Base-by-base conservation (phyloP, 371 early-diverging fungal genomes). In the Mortierella sp. region DNA sequence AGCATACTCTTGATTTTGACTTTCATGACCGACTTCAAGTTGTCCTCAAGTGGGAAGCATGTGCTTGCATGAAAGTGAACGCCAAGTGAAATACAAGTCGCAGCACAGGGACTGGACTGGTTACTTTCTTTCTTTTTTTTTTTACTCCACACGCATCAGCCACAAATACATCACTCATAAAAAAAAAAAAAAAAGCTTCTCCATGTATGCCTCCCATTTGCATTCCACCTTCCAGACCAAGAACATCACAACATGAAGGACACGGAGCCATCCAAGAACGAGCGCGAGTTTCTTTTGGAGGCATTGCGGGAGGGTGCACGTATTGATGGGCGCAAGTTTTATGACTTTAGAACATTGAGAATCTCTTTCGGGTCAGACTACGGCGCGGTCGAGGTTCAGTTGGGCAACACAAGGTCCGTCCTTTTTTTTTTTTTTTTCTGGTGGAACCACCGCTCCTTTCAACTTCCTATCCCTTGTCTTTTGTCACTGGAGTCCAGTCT, bases 321-420 rank as follows among this genome's bases (percentile, higher is more conserved):
- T 21, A 80, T 90, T 19, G 98, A 98, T 77, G 93, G 94, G 7
- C 92, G 98, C 67, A 90, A 88, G 14, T 84, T 88, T 44, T 88
- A 92, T 61, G 95, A 93, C 70, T 86, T 93, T 71, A 88, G 98
- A 48, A 81, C 83, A 19, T 74, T 95, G 12, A 82, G 88, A 21
- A 88, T 97, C 43, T 62, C 73, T 4, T 88, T 94, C 63, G 94
- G 94, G 30, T 83, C 87, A 1, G 89, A 92, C 53, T 84, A 82
- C 66, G 97, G 97, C 6, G 82, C 87, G 43, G 94, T 88, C n/a
- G 89, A 93, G 65, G 93, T 96, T 4, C 89, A 89, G 58, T 83
- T 96, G 18, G 96, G 97, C 12, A 87, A 87, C 66, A 96, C 97
- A 55, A 86, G 89, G 90, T 89, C 45, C 37, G 37, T 37, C 9